A percentile compares a stretch with the other conserved stretches of the same genome.
Evolutionary conservation across 345 rosid genomes (phyloP).

Genomic region (Aquilaria sinensis): DNA sequence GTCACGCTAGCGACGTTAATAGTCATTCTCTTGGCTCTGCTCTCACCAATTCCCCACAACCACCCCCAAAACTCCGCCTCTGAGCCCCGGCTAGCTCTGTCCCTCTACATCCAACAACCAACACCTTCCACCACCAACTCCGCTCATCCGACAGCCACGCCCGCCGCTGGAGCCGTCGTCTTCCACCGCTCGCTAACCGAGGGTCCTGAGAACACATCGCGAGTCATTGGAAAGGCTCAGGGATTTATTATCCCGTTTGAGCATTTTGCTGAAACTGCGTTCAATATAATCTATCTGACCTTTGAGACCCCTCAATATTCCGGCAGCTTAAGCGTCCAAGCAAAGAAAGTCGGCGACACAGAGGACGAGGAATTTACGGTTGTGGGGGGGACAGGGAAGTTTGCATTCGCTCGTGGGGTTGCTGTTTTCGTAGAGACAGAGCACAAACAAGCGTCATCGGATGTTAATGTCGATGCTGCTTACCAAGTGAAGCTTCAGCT

Average conservation of each 20-base stretch:
- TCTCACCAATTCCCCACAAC: conserved; percentile 45
- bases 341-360: conserved; percentile 33
- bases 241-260: conserved; percentile 69
- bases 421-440: conserved; percentile 44
- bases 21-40: conserved; percentile 50
- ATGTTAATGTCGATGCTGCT: conserved; percentile 25
- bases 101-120: conserved; percentile 69
- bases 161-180: conserved; percentile 42
- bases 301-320: conserved; percentile 45
- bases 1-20: conserved; percentile 38
- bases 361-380: conserved; percentile 54
- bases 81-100: conserved; percentile 51
- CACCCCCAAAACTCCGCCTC: conserved; percentile 11
- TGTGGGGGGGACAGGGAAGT: conserved; percentile 78
- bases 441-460: neutral
- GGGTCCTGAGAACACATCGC: conserved; percentile 68
- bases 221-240: conserved; percentile 60
- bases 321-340: conserved; percentile 62
- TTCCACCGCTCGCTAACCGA: conserved; percentile 59
- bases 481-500: conserved; percentile 78
- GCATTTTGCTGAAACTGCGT: conserved; percentile 53
- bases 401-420: conserved; percentile 71
- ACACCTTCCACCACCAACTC: neutral
- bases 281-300: conserved; percentile 63
- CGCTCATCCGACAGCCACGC: conserved; percentile 4